Percentiles rank a stretch among this genome's conserved stretches.
Evolutionary conservation across 257 asterid species (phyloP).

Genomic region (Plantago elongata): DNA sequence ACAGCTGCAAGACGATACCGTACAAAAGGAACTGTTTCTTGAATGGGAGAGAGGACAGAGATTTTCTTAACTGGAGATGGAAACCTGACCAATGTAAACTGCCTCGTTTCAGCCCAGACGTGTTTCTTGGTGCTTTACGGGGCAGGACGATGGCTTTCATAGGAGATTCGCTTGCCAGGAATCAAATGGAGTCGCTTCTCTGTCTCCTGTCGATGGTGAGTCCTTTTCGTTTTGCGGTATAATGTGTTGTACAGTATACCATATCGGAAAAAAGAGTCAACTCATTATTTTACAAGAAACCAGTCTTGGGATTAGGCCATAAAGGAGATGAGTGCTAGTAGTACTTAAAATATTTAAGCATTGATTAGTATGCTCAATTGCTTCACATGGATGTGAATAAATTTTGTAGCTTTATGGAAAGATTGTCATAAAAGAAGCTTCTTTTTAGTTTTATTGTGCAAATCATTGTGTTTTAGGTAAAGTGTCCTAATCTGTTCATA

Average conservation of each 20-base stretch:
- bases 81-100: slow-evolving; percentile 58
- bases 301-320: not conserved
- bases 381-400: not conserved
- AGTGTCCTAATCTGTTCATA: no score
- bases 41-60: slow-evolving; percentile 52
- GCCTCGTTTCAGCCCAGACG: slow-evolving; percentile 37
- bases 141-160: slow-evolving; percentile 69
- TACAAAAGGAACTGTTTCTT: slow-evolving; percentile 44
- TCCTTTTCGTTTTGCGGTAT: not conserved
- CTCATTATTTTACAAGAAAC: not conserved
- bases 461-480: no score
- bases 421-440: not conserved
- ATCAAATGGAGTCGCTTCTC: slow-evolving; percentile 75
- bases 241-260: no score
- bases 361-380: not conserved
- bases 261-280: not conserved
- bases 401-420: not conserved
- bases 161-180: slow-evolving; percentile 66
- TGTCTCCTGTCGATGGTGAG: slow-evolving; percentile 70
- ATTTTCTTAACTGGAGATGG: slow-evolving; percentile 71
- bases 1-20: slow-evolving; percentile 53
- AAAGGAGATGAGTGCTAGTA: not conserved
- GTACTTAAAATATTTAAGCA: not conserved
- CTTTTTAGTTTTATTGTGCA: no score
- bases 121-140: slow-evolving; percentile 30